Evolutionary conservation across 176 grass and related monocot species (phyloP).

Genomic region (Melocanna baccifera): DNA sequence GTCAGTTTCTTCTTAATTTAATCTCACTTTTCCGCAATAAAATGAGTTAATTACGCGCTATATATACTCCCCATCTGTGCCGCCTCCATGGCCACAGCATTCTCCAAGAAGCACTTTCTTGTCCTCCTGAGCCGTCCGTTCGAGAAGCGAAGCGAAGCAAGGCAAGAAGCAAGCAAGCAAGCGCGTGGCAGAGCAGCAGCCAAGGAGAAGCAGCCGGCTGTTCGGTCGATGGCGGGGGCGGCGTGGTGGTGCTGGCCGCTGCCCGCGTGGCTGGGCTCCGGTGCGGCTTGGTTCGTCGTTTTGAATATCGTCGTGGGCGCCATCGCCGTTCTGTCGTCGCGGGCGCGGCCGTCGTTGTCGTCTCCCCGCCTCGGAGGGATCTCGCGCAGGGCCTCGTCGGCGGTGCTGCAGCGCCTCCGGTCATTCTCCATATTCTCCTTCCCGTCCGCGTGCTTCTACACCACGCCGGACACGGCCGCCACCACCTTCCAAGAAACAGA

Average conservation of each 20-base stretch:
- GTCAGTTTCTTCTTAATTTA: not conserved
- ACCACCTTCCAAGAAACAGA: not conserved
- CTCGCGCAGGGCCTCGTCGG: slow-evolving; percentile 41
- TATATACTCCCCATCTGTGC: not conserved
- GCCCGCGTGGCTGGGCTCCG: slow-evolving; percentile 20
- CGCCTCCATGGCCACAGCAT: not conserved
- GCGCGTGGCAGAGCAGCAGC: not conserved
- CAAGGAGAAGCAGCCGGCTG: not conserved
- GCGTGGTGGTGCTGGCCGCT: slow-evolving; percentile 10
- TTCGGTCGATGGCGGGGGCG: not conserved
- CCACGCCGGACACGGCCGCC: not conserved
- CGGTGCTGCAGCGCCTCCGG: slow-evolving; percentile 25
- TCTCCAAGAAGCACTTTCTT: not conserved
- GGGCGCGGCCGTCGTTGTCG: not conserved
- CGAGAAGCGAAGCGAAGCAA: not conserved
- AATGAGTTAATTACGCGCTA: not conserved
- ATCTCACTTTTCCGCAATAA: not conserved
- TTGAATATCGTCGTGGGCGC: slow-evolving; percentile 32
- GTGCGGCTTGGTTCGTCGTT: slow-evolving; percentile 13
- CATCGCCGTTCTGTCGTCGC: slow-evolving; percentile 24
- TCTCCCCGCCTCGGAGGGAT: not conserved
- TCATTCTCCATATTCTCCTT: slow-evolving; percentile 46
- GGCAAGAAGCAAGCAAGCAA: not conserved
- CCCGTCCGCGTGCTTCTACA: slow-evolving; percentile 19
- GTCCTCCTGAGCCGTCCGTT: not conserved